phyloP scores from a whole-genome alignment of 495 filamentous ascomycete genomes.

The Penicillium maclennaniae region DNA sequence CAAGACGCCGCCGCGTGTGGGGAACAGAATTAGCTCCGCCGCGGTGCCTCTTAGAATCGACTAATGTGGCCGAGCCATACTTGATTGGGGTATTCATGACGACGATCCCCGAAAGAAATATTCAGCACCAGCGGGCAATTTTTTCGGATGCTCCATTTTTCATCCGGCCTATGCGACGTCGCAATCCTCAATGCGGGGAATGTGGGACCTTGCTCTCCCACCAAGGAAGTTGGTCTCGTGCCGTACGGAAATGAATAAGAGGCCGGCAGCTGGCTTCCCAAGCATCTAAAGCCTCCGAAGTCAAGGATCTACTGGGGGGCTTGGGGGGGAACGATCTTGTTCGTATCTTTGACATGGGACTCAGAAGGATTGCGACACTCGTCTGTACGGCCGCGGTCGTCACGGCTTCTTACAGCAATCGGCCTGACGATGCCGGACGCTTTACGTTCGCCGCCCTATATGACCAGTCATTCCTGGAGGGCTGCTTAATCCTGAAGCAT shows the following conservation, averaged over 20 bases:
- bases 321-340: too few species aligned
- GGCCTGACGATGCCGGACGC: not conserved
- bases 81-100: too few species aligned
- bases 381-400: not conserved
- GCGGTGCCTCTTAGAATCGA: too few species aligned
- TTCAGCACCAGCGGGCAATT: too few species aligned
- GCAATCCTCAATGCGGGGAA: not conserved
- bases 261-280: too few species aligned
- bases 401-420: slow-evolving; percentile 3
- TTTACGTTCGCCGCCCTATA: slow-evolving; percentile 1
- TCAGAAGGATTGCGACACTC: not conserved
- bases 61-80: too few species aligned
- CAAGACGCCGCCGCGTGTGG: too few species aligned
- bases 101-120: too few species aligned
- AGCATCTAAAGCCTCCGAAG: not conserved
- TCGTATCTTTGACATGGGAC: not conserved
- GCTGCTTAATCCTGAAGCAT: slow-evolving; percentile 1
- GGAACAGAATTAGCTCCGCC: too few species aligned
- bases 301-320: not conserved
- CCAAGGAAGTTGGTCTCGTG: not conserved
- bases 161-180: not conserved
- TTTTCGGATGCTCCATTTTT: too few species aligned
- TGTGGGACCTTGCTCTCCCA: not conserved
- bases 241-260: not conserved
- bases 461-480: slow-evolving; percentile 5